Conservation (phyloP, 257 asterid species). For the Hygrophila difformis region DNA sequence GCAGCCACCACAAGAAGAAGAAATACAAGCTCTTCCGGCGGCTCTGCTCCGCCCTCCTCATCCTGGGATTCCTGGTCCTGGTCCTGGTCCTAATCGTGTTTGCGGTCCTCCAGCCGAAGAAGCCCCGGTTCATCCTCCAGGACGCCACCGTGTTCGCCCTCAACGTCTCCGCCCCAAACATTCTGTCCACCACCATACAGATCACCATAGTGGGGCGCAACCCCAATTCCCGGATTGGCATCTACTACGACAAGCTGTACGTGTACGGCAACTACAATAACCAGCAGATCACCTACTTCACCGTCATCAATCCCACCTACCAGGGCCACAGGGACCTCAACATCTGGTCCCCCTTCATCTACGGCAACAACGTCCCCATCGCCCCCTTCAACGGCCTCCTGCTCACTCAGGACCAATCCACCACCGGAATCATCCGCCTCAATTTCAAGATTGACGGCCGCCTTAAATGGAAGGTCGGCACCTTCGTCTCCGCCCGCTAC, state of each 20-base stretch:
- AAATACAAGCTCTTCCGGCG: constrained; percentile 27
- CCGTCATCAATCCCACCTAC: constrained; percentile 31
- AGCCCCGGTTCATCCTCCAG: constrained; percentile 52
- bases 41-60: constrained; percentile 17
- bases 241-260: constrained; percentile 40
- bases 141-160: constrained; percentile 52
- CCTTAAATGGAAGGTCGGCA: constrained; percentile 50
- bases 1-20: constrained; percentile 28
- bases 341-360: constrained; percentile 54
- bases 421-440: constrained; percentile 23
- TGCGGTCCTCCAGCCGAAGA: constrained; percentile 48
- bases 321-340: constrained; percentile 49
- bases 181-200: constrained; percentile 48
- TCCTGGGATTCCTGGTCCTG: constrained; percentile 26
- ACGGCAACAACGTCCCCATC: constrained; percentile 36
- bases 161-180: constrained; percentile 32
- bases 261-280: constrained; percentile 48
- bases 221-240: constrained; percentile 39
- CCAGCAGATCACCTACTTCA: constrained; percentile 51
- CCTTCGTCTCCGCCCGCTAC: constrained; percentile 39
- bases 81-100: constrained; percentile 35
- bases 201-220: constrained; percentile 37
- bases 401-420: constrained; percentile 30
- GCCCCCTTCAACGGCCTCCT: constrained; percentile 29
- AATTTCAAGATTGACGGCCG: constrained; percentile 38